phyloP scores from a whole-genome alignment of 1,284 basidiomycete species.

The Fomitopsis pinicola region DNA sequence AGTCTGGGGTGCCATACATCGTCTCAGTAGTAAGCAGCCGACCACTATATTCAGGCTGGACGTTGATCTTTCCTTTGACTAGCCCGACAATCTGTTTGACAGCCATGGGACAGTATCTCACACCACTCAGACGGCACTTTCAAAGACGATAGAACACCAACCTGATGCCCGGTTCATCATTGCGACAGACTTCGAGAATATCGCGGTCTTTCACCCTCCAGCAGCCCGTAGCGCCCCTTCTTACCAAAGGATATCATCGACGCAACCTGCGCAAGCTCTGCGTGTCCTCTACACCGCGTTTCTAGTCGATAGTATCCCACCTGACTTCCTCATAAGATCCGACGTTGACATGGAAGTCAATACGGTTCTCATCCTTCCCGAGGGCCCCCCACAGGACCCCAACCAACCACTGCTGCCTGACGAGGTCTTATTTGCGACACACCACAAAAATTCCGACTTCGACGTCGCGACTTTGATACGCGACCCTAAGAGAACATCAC shows the following conservation, averaged over 20 bases:
- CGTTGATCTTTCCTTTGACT: background rate
- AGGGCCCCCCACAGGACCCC: background rate
- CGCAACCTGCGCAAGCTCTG: background rate
- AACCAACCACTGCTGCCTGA: background rate
- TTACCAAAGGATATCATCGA: background rate
- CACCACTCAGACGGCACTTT: background rate
- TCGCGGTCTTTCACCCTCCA: background rate
- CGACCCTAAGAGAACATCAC: background rate
- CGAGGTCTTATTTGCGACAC: background rate
- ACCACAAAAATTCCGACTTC: background rate
- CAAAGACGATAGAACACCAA: background rate
- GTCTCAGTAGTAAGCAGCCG: background rate
- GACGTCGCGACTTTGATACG: background rate
- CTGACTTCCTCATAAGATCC: background rate
- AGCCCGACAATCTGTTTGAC: background rate
- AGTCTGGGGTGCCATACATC: background rate
- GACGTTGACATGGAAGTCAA: background rate
- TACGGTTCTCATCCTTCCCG: background rate
- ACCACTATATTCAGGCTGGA: too few species aligned
- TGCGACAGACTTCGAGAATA: background rate
- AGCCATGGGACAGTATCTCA: background rate
- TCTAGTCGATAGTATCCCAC: background rate
- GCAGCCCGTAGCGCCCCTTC: background rate
- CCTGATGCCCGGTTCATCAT: background rate
- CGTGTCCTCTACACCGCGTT: background rate